Evolutionary conservation across 2,329 filamentous ascomycete genomes (phyloP).

Genomic region (Penicillium sp.): DNA sequence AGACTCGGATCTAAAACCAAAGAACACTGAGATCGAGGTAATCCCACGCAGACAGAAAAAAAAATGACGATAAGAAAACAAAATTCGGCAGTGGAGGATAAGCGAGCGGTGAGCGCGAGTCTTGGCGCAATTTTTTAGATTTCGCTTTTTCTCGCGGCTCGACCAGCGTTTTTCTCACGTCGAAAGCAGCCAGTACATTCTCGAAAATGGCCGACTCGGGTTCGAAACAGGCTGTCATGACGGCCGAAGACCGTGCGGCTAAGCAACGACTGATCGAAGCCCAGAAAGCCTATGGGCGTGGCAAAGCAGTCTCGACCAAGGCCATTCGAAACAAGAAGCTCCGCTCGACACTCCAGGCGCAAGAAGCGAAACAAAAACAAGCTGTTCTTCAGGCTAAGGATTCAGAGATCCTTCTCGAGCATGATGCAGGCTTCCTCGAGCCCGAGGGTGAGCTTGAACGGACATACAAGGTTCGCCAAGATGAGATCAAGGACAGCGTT

Average conservation of each 20-base stretch:
- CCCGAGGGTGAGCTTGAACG: constrained; percentile 83
- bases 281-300: constrained; percentile 78
- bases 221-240: constrained; percentile 29
- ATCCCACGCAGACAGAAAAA: constrained; percentile 12
- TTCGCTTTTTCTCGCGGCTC: constrained; percentile 20
- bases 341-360: constrained; percentile 70
- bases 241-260: constrained; percentile 38
- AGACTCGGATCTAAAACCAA: constrained; percentile 2
- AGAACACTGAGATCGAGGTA: constrained; percentile 1
- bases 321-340: constrained; percentile 86
- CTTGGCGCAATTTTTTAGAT: constrained; percentile 40
- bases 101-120: constrained; percentile 33
- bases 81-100: constrained; percentile 38
- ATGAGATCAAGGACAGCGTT: constrained; percentile 74
- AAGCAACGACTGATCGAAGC: constrained; percentile 51
- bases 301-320: constrained; percentile 69
- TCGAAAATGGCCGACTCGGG: constrained; percentile 31
- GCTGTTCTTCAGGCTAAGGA: constrained; percentile 85
- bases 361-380: constrained; percentile 80
- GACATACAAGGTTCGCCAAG: constrained; percentile 89
- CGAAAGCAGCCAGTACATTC: constrained; percentile 5
- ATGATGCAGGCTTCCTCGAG: constrained; percentile 80
- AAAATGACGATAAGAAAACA: constrained; percentile 30
- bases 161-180: constrained; percentile 6
- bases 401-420: constrained; percentile 90